Evolutionary conservation across 805 yeast species (phyloP).

Genomic region (Phaffomyces antillensis): DNA sequence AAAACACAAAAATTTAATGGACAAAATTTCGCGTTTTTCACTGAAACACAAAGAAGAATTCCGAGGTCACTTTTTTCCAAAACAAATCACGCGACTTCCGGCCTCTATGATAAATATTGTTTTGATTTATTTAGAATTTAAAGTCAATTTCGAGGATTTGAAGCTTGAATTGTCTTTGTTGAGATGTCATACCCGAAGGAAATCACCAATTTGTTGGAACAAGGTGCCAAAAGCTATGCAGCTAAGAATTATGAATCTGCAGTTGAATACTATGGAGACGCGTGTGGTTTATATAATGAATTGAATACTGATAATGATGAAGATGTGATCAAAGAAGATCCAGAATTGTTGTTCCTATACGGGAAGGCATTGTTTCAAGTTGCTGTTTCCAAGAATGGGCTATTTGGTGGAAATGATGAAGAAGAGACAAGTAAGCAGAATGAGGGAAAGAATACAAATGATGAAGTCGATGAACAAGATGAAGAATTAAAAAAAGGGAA

Average conservation of each 20-base stretch:
- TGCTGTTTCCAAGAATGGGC: conserved; percentile 68
- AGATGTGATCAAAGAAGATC: conserved; percentile 42
- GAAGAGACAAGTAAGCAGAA: conserved; percentile 10
- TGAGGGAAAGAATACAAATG: conserved; percentile 19
- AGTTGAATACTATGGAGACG: conserved; percentile 61
- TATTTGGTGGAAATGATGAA: conserved; percentile 50
- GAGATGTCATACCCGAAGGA: conserved; percentile 20
- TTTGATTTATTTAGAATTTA: too few relatives aligned
- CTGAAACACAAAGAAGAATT: conserved; percentile 8
- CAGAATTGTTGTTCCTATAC: conserved; percentile 65
- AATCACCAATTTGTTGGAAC: conserved; percentile 41
- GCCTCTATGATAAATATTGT: too few relatives aligned
- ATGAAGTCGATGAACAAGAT: conserved; percentile 21
- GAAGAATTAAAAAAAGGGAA: conserved; percentile 19
- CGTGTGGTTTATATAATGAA: conserved; percentile 51
- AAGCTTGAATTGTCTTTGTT: too few relatives aligned
- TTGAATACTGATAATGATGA: conserved; percentile 26
- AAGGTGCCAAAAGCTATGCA: conserved; percentile 61
- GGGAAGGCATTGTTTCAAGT: conserved; percentile 75
- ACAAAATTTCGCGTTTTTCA: conserved; percentile 8
- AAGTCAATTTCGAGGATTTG: too few relatives aligned
- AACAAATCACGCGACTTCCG: too few relatives aligned
- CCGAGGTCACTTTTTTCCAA: background rate
- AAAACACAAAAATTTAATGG: too few relatives aligned
- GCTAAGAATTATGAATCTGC: conserved; percentile 62